Evolutionary conservation across 108 stramenopile species (phyloP), one percentile per base, ranked within the genome.

Genomic region (Pseudonitzschia multiseries): DNA sequence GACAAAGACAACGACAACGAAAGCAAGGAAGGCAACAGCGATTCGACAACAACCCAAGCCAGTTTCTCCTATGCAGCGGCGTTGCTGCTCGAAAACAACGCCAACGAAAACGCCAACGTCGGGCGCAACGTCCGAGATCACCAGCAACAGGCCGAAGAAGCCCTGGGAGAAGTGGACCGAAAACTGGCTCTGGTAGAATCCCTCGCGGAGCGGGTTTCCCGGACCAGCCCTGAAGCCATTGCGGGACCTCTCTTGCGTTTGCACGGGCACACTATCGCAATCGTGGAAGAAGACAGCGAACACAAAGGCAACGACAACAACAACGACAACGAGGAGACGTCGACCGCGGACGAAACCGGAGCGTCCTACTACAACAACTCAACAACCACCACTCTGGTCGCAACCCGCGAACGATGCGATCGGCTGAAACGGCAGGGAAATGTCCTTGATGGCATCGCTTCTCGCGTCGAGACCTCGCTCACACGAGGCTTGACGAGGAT

Each of bases 101-200:
- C n/a, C 53, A 74, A 74, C 27, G 22, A 32, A 59, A 31, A 29
- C 28, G n/a, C 71, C 26, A 26, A 43, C 33, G 65, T 31, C 20
- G 4, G 40, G 62, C 9, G 24, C 54, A 57, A 28, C 29, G 51
- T 28, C 52, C 68, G 22, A 21, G 54, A 67, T 52, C 69, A 74
- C 24, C 60, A 77, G 42, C 54, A 72, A 18, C 83, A 77, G 42
- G 93, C 93, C 22, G 84, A 86, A 41, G 86, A 83, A 33, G 90
- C 90, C 14, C 68, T 93, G 74, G 86, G 82, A 31, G 90, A 93
- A 64, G 93, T 93, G n/a, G 87, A 91, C 41, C 87, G 90, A 3
- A 91, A 91, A 63, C 76, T 90, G 42, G 83, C 86, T 17, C 68
- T 93, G 66, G 93, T 93, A 53, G 86, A 87, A 67, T 87, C 87